Percentiles rank a stretch among this genome's conserved stretches.
These are phyloP conservation scores for Cystobasidium ongulense DNA, from an alignment of 768 basidiomycete species.

Conservation along the genomic window DNA sequence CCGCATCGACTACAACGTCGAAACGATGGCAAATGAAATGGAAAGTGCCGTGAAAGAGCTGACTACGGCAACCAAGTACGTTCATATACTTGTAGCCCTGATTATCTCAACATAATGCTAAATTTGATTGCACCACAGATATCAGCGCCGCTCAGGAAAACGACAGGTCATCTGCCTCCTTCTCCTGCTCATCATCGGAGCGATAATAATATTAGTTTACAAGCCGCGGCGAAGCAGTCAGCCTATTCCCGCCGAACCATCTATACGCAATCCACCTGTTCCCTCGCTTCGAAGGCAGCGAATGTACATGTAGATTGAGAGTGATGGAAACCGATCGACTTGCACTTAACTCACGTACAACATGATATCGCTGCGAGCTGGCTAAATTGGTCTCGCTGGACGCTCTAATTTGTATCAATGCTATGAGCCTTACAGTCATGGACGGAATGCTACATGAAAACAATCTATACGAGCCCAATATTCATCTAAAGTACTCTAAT, in stretches of 20 bases:
- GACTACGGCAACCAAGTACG: conserved; percentile 68
- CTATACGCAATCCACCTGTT: neutral
- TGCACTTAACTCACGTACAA: too few relatives aligned
- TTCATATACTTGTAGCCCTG: conserved; percentile 34
- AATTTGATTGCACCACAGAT: conserved; percentile 50
- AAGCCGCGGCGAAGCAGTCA: conserved; percentile 58
- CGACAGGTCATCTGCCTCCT: conserved; percentile 89
- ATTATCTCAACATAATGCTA: neutral
- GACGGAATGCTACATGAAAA: too few relatives aligned
- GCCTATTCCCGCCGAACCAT: neutral
- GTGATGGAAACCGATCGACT: too few relatives aligned
- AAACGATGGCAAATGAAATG: conserved; percentile 74
- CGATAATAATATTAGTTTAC: conserved; percentile 80
- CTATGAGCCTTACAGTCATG: too few relatives aligned
- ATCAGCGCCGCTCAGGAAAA: conserved; percentile 87
- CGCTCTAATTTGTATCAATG: too few relatives aligned
- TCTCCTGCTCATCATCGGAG: conserved; percentile 75
- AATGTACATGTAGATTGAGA: neutral
- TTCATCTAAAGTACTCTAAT: too few relatives aligned
- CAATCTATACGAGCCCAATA: too few relatives aligned
- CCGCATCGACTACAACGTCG: conserved; percentile 94
- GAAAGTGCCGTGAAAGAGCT: conserved; percentile 78
- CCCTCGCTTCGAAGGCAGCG: neutral
- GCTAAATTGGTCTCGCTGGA: too few relatives aligned
- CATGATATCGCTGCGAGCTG: too few relatives aligned